Conservation (phyloP, 1,284 basidiomycete species). For the Naganishia sp. region DNA sequence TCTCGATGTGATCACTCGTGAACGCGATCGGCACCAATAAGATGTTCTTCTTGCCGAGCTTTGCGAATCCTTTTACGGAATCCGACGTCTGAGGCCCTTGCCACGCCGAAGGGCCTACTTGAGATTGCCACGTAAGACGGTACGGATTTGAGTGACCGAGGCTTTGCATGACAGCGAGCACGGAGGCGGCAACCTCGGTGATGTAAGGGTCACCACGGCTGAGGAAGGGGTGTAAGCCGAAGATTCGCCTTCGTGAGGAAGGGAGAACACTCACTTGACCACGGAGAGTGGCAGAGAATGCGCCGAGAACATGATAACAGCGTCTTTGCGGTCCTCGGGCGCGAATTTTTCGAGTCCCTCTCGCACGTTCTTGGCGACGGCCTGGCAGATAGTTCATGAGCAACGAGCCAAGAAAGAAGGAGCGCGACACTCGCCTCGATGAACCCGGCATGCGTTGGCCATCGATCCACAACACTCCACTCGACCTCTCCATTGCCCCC, state of each 20-base stretch:
- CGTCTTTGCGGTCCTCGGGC: conserved; percentile 65
- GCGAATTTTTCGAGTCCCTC: conserved; percentile 80
- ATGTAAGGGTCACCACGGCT: conserved; percentile 98
- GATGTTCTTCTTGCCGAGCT: conserved; percentile 81
- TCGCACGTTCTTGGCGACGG: conserved; percentile 86
- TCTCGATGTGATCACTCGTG: conserved; percentile 99
- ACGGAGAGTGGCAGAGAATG: conserved; percentile 97
- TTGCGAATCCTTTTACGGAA: conserved; percentile 87
- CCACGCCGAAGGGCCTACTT: conserved; percentile 97
- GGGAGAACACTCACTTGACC: conserved; percentile 64
- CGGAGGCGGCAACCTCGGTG: conserved; percentile 91
- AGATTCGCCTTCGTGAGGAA: background rate
- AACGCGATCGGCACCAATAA: conserved; percentile 95
- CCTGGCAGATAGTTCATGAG: conserved; percentile 56
- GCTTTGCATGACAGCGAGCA: conserved; percentile 83
- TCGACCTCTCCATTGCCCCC: conserved; percentile 64
- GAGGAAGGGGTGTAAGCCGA: conserved; percentile 72
- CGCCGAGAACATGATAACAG: conserved; percentile 91
- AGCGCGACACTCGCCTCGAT: conserved; percentile 68
- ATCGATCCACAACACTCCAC: conserved; percentile 98
- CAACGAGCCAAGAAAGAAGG: background rate
- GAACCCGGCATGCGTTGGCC: conserved; percentile 93
- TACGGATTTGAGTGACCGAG: conserved; percentile 71
- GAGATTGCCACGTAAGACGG: conserved; percentile 95
- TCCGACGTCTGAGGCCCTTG: conserved; percentile 95